Evolutionary conservation across 129 eudicot genomes (phyloP).

Genomic region (Chrysanthemum makinoi): DNA sequence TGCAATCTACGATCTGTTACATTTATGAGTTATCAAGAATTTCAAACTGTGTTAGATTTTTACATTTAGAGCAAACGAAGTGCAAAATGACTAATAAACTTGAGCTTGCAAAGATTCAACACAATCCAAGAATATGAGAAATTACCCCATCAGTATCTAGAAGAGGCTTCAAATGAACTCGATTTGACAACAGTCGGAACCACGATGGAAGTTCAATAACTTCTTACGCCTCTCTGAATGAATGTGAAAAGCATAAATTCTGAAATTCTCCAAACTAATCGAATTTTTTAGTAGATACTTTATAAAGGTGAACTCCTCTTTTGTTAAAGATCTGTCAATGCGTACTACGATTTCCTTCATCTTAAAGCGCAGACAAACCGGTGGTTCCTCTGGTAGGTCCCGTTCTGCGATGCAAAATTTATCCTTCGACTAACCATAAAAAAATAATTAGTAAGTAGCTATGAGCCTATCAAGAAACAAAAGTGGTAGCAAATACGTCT

Average conservation of each 20-base stretch:
- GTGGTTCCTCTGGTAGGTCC: conserved; percentile 21
- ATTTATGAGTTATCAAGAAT: no score
- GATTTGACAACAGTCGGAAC: conserved; percentile 16
- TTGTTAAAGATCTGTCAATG: conserved; percentile 6
- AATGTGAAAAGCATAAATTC: not conserved
- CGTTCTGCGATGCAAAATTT: not conserved
- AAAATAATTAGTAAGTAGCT: no score
- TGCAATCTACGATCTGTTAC: conserved; percentile 8
- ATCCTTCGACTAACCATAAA: no score
- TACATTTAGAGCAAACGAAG: not conserved
- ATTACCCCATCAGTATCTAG: no score
- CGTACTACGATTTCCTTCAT: conserved; percentile 13
- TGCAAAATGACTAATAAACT: not conserved
- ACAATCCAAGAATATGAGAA: no score
- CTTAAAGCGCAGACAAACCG: conserved; percentile 19
- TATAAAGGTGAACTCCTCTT: conserved; percentile 20
- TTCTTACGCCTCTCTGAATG: not conserved
- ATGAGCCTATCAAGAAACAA: no score
- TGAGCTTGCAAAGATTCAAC: no score
- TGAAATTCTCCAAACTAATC: not conserved
- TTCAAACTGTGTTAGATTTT: not conserved
- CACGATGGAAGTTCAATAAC: conserved; percentile 15
- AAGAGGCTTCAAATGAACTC: conserved; percentile 19
- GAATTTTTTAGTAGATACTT: conserved; percentile 19
- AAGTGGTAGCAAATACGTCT: no score